Evolutionary conservation across 768 basidiomycete species (phyloP).

Genomic region (Ramaria rubella): DNA sequence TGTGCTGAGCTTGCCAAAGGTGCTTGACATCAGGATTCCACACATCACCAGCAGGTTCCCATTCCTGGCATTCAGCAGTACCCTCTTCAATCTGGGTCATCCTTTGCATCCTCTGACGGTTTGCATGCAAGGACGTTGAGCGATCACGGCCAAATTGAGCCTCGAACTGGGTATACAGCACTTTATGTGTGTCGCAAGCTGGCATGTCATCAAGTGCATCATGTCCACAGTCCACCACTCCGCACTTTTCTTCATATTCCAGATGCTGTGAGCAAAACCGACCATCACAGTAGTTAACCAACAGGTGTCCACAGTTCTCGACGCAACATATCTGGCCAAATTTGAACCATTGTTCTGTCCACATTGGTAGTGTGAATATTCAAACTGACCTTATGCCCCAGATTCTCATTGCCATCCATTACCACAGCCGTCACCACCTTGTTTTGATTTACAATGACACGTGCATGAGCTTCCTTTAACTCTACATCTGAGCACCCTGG

Average conservation of each 20-base stretch:
- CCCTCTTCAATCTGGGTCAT: not conserved
- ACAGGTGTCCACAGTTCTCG: not conserved
- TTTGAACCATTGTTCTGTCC: too few species aligned
- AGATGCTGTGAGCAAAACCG: not conserved
- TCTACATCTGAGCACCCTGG: not conserved
- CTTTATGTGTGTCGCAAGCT: not conserved
- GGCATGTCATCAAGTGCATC: not conserved
- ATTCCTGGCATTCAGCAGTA: not conserved
- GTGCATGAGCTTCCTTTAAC: not conserved
- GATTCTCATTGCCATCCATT: too few species aligned
- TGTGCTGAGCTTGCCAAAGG: not conserved
- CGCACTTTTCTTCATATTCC: not conserved
- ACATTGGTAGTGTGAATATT: too few species aligned
- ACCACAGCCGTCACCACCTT: not conserved
- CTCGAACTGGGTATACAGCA: not conserved
- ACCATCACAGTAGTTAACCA: not conserved
- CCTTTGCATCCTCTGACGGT: not conserved
- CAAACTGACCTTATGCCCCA: not conserved
- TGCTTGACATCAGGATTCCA: not conserved
- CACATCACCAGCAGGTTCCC: not conserved
- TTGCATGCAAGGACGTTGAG: not conserved
- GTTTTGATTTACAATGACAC: not conserved
- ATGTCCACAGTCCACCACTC: not conserved
- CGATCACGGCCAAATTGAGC: not conserved
- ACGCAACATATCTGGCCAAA: not conserved